These are phyloP conservation scores for Rosa multiflora DNA, from an alignment of 306 rosid genomes.

Conservation along the genomic window DNA sequence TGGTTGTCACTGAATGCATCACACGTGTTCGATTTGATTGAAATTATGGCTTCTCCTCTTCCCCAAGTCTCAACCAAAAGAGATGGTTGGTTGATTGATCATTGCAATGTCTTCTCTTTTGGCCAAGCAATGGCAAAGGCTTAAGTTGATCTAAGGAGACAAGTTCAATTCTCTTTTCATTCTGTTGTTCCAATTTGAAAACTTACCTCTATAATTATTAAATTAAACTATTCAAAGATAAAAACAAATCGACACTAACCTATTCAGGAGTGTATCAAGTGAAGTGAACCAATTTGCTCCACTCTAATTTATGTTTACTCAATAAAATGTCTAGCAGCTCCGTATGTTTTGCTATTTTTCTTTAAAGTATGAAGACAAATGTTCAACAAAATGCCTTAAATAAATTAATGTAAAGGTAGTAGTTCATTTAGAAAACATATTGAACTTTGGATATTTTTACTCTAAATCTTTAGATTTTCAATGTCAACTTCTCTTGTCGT, in stretches of 20 bases:
- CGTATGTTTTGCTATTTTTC: too few species aligned
- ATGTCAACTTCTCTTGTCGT: too few species aligned
- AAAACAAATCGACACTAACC: too few species aligned
- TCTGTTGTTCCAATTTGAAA: not conserved
- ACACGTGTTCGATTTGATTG: conserved; percentile 26
- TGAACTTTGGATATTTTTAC: too few species aligned
- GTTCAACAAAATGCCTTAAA: not conserved
- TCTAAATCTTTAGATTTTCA: too few species aligned
- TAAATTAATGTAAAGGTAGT: too few species aligned
- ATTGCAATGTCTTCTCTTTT: not conserved
- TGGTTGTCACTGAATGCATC: conserved; percentile 30
- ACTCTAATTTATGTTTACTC: too few species aligned
- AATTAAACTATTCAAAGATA: not conserved
- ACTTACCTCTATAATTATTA: not conserved
- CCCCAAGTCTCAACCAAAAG: not conserved
- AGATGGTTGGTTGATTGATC: not conserved
- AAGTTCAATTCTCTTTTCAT: not conserved
- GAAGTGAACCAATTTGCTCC: not conserved
- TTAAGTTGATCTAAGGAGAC: not conserved
- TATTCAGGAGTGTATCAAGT: not conserved
- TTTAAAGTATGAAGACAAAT: not conserved
- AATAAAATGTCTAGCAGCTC: not conserved
- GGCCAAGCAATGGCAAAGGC: not conserved
- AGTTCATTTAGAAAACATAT: too few species aligned
- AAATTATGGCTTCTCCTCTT: not conserved